A percentile compares a stretch with the other conserved stretches of the same genome.
Conservation (phyloP, 257 asterid species). For the Capsicum chinense region DNA sequence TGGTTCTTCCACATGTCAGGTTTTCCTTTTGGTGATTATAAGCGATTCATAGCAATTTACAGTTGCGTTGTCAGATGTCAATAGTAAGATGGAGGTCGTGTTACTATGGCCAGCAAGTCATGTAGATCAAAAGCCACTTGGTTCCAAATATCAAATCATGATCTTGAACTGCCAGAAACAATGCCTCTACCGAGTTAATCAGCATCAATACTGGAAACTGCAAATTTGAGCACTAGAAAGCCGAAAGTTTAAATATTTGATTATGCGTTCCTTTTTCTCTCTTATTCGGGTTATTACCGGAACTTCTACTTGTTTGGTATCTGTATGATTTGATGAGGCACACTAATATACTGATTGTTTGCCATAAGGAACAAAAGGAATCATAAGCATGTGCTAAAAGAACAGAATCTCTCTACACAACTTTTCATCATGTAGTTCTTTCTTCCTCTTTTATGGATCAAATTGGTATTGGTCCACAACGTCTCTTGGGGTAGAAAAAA, state of each 20-base stretch:
- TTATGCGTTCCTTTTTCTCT: not conserved
- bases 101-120: slow-evolving; percentile 24
- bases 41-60: not conserved
- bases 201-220: not conserved
- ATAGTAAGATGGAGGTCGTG: slow-evolving; percentile 25
- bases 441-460: not conserved
- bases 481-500: not conserved
- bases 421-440: not conserved
- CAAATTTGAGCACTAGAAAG: not conserved
- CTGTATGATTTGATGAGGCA: slow-evolving; percentile 23
- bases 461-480: slow-evolving; percentile 20
- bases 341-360: not conserved
- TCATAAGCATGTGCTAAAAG: slow-evolving; percentile 29
- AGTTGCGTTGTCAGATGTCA: slow-evolving; percentile 23
- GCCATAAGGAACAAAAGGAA: slow-evolving; percentile 36
- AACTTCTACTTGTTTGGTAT: not conserved
- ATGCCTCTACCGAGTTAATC: not conserved
- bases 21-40: not conserved
- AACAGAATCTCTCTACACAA: slow-evolving; percentile 29
- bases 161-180: not conserved
- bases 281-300: not conserved
- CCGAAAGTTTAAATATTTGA: not conserved
- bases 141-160: not conserved
- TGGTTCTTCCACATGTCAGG: slow-evolving; percentile 4
- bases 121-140: not conserved